Percentiles rank a stretch among this genome's conserved stretches.
Evolutionary conservation across 768 basidiomycete genomes (phyloP).

Genomic region (Trametes cinnabarina): DNA sequence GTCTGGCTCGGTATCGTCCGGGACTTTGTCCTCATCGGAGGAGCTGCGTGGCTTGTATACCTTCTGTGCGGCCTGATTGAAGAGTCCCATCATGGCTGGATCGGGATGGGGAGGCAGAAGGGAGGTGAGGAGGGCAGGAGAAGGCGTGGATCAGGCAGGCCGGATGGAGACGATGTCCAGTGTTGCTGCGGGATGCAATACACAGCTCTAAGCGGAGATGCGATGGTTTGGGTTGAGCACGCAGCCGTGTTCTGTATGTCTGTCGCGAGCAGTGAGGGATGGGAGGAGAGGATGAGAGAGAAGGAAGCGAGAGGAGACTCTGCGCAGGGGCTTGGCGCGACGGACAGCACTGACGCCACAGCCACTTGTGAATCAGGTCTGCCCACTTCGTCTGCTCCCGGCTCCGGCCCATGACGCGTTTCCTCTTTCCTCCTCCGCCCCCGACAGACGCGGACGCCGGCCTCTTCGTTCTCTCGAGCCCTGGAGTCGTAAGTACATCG

Average conservation of each 20-base stretch:
- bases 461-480: too few species aligned
- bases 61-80: slow-evolving; percentile 65
- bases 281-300: neutral
- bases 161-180: neutral
- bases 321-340: neutral
- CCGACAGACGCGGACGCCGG: too few species aligned
- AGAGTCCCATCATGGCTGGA: slow-evolving; percentile 71
- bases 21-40: slow-evolving; percentile 64
- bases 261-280: too few species aligned
- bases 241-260: neutral
- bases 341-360: neutral
- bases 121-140: slow-evolving; percentile 12
- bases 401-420: too few species aligned
- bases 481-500: too few species aligned
- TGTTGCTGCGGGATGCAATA: slow-evolving; percentile 17
- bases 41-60: slow-evolving; percentile 67
- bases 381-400: neutral
- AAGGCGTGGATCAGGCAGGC: slow-evolving; percentile 19
- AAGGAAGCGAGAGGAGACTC: neutral
- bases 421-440: too few species aligned
- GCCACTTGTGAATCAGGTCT: neutral
- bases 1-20: slow-evolving; percentile 83
- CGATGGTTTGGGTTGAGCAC: neutral
- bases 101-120: neutral
- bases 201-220: neutral